Evolutionary conservation across 345 rosid genomes (phyloP), one percentile per base, ranked within the genome.

Genomic region (Corchorus capsularis): DNA sequence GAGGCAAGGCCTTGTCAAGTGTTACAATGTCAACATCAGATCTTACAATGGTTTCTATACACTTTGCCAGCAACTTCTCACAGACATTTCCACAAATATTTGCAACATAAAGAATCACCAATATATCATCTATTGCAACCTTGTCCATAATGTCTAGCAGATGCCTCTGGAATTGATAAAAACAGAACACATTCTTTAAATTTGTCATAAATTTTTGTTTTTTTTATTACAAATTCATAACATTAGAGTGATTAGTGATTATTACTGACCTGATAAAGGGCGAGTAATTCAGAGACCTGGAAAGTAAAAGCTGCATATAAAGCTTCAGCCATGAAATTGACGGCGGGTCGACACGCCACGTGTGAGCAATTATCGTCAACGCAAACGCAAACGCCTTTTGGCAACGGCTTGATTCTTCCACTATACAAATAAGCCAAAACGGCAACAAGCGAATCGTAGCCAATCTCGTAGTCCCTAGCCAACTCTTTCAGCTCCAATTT

Each of bases 361-460:
- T 94, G 98, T 60, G 86, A 79, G 79, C 96, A 92, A 41, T 77
- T 81, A 16, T 87, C 86, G 82, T 94, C 98, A 3, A 87, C 89
- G 71, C 98, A 94, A 74, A 69, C 82, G 69, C 89, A 84, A 52
- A 85, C 86, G 5, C 74, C 89, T 22, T 71, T 75, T 0, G 90
- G 86, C 57, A 83, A 86, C 20, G 87, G 82, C 71, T 78, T 89
- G 55, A 87, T 89, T 81, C 82, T 91, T 50, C 98, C 98, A 75
- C 80, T 86, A 71, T 94, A 94, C 35, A 91, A 75, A 34, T 90
- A 94, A 3, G 81, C 84, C 81, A 94, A 74, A 75, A 94, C 90
- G 9, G 87, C 83, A 55, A 73, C 71, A 11, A 94, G 82, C 16
- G 97, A 79, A 56, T 92, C 90, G 43, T 73, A 86, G 8, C 91